Conservation (phyloP, 768 basidiomycete species). For the Myochromella boudieri region DNA sequence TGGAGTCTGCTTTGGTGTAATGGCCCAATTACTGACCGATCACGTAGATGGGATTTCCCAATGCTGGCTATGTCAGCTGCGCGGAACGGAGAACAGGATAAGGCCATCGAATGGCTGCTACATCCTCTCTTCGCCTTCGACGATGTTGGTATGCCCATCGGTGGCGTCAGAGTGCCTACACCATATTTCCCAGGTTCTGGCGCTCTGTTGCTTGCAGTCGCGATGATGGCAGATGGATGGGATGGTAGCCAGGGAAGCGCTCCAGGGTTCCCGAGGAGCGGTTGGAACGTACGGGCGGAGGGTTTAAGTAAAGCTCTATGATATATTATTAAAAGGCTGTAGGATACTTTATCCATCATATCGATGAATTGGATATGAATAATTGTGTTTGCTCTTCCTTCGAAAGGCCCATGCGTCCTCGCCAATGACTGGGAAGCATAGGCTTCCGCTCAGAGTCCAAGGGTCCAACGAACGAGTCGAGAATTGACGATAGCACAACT, state of each 20-base stretch:
- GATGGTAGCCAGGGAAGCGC: conserved; percentile 31
- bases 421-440: conserved; percentile 53
- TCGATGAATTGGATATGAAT: neutral
- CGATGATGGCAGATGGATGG: conserved; percentile 63
- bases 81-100: conserved; percentile 44
- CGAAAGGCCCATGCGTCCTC: conserved; percentile 68
- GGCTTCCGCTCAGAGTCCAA: conserved; percentile 27
- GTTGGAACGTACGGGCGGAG: conserved; percentile 27
- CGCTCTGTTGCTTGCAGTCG: conserved; percentile 47
- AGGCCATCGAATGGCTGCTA: conserved; percentile 56
- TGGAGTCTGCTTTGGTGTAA: neutral
- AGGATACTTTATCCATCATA: neutral
- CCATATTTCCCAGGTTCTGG: conserved; percentile 63
- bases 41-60: conserved; percentile 54
- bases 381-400: conserved; percentile 50
- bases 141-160: conserved; percentile 60
- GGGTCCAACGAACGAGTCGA: conserved; percentile 29
- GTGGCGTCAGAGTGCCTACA: conserved; percentile 52
- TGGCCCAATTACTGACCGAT: neutral
- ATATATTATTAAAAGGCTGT: neutral
- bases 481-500: conserved; percentile 45
- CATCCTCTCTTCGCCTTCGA: conserved; percentile 57
- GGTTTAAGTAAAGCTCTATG: conserved; percentile 19
- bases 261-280: conserved; percentile 28
- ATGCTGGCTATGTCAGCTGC: conserved; percentile 66